A percentile compares a stretch with the other conserved stretches of the same genome.
phyloP scores from a whole-genome alignment of 2,329 filamentous ascomycete species.

The Arthrobotrys pseudoclavata region DNA sequence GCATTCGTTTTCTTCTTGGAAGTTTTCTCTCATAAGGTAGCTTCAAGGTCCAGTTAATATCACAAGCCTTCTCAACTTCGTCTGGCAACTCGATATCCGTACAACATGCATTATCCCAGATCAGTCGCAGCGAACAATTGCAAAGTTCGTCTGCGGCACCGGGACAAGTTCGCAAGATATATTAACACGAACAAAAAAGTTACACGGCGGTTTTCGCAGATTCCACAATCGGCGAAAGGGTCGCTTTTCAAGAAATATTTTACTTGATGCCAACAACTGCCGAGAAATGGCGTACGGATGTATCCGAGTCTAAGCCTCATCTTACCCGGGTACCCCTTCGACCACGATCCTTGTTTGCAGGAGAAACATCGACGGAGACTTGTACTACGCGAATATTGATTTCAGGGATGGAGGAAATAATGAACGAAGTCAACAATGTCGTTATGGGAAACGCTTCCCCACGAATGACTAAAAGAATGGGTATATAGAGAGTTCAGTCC shows the following conservation, averaged over 20 bases:
- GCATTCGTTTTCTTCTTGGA: no score
- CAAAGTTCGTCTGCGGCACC: background rate
- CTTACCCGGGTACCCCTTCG: background rate
- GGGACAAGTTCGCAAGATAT: background rate
- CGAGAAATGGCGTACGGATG: background rate
- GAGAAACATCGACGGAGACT: background rate
- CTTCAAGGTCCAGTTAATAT: no score
- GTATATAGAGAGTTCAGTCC: no score
- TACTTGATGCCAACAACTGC: background rate
- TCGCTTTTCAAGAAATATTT: background rate
- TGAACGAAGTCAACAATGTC: background rate
- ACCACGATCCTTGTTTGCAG: background rate
- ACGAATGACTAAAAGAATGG: background rate
- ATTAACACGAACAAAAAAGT: background rate
- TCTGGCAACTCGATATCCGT: background rate
- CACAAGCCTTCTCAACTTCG: background rate
- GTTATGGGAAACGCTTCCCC: background rate
- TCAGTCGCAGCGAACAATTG: background rate
- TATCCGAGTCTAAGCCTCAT: conserved; percentile 6
- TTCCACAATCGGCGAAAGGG: background rate
- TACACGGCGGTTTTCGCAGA: background rate
- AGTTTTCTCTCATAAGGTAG: no score
- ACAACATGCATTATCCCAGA: background rate
- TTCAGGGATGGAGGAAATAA: background rate
- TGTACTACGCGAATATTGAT: background rate